Evolutionary conservation across 768 basidiomycete species (phyloP), one percentile per base, ranked within the genome.

Genomic region (Pisolithus orientalis): DNA sequence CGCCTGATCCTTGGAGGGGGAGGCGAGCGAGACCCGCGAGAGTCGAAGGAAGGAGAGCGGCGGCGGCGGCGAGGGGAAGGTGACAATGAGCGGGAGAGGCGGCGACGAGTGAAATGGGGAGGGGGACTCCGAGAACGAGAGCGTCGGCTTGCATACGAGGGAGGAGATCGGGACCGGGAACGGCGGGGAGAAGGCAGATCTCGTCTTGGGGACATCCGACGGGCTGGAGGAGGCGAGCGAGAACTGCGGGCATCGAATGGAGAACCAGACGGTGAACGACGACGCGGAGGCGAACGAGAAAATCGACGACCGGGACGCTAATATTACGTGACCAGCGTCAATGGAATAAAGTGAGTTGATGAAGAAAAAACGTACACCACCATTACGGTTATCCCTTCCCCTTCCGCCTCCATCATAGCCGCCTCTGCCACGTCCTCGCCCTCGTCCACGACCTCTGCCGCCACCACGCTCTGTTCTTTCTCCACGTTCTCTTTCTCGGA

Each of bases 401-500:
- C 79, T 65, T 11, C 75, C 75, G 44, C 75, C 72, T n/a, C 74
- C 76, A 24, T 78, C 79, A n/a, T 71, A 73, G 4, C 76, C 64
- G 51, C 67, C 79, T 34, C 75, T 62, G 9, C 76, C 77, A 39
- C 82, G 69, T 4, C 80, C 78, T 11, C 85, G 68, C 0, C 83
- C 83, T n/a, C 82, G 61, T 1, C 85, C 82, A 2, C 84, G 65
- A 2, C 84, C 80, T 8, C 81, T 71, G 1, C 80, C 78, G 34
- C 59, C 34, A 44, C 69, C 62, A 24, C 75, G 75, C 29, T 74
- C 68, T 3, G 72, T 73, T 44, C 70, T 65, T 0, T 69, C 70
- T 13, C 74, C 75, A 44, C 81, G 72, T 47, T 83, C 85, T n/a
- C 72, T 71, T 25, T 82, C 82, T 40, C 85, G 73, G 10, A 87